phyloP scores from a whole-genome alignment of 2,329 filamentous ascomycete species.

The Tolypocladium pustulatum region DNA sequence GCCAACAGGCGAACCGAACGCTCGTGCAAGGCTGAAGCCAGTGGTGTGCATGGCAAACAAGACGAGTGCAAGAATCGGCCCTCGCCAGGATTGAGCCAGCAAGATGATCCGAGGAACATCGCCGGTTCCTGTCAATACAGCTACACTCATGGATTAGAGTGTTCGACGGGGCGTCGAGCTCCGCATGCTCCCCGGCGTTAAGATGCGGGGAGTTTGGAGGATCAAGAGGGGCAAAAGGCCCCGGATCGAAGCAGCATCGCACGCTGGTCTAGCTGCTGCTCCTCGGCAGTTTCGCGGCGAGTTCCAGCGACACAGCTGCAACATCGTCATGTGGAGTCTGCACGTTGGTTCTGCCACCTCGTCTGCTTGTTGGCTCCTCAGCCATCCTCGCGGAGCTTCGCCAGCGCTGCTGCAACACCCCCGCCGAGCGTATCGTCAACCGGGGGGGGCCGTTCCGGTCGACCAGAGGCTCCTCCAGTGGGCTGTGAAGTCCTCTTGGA shows the following conservation, averaged over 20 bases:
- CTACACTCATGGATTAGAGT: not conserved
- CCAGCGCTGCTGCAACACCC: constrained; percentile 51
- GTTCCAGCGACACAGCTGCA: not conserved
- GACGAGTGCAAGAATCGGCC: not conserved
- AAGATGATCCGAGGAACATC: not conserved
- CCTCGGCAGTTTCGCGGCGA: not conserved
- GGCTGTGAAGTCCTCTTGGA: constrained; percentile 27
- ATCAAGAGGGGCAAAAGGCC: not conserved
- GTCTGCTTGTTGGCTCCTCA: constrained; percentile 5
- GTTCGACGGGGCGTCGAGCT: not conserved
- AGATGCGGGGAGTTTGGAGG: not conserved
- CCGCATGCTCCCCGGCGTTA: not conserved
- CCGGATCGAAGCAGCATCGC: not conserved
- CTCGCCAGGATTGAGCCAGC: not conserved
- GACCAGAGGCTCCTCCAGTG: constrained; percentile 11
- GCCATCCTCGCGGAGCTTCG: constrained; percentile 39
- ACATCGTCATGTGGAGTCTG: not conserved
- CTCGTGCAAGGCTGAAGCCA: not conserved
- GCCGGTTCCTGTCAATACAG: not conserved
- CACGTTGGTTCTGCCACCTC: not conserved
- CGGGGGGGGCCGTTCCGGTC: constrained; percentile 1
- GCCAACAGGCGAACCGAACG: not conserved
- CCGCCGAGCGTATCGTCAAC: constrained; percentile 35
- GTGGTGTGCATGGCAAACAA: not conserved
- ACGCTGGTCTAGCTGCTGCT: not conserved